Evolutionary conservation across 768 basidiomycete species (phyloP), one percentile per base, ranked within the genome.

Genomic region (Russula olivacea): DNA sequence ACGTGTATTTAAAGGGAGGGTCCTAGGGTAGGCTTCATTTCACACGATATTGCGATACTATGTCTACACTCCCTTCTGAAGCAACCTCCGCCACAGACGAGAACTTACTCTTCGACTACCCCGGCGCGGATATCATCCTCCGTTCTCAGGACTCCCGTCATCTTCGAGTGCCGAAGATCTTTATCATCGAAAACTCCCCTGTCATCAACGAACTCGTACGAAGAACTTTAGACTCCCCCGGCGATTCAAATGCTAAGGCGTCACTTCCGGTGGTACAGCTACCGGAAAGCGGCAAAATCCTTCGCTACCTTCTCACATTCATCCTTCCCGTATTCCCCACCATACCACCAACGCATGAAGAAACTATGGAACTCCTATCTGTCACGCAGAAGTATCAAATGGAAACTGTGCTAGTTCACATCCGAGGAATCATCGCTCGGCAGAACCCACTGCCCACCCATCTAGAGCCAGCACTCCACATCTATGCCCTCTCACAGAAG

Each of bases 101-200:
- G n/a, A n/a, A n/a, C n/a, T n/a, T n/a, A n/a, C n/a, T n/a, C n/a
- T n/a, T n/a, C n/a, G n/a, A n/a, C 5, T 32, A 76, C 50, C 68
- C 58, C n/a, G 74, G 76, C 19, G 78, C 77, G 9, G 79, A 81
- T 63, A 68, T 80, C 60, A 71, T 77, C 50, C 69, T 82, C 40
- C 74, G 73, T 53, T 76, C 80, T 10, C 68, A 72, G 1, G 79
- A 83, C 61, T 75, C 73, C 8, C 73, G 76, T 4, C 66, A 73
- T 10, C 82, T 83, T 65, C 77, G 75, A 30, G 72, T 82, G 47
- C 76, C 78, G 67, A 78, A 74, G 47, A 60, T 76, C 43, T 74
- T 78, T 36, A 67, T 83, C 45, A 72, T 73, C 40, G 75, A 71
- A 61, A 77, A 76, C 5, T 81, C 78, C 10, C 68, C 76, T 1